Percentiles rank a stretch among this genome's conserved stretches.
These are phyloP conservation scores for Gleditsia sinensis DNA, from an alignment of 306 rosid genomes.

Conservation along the genomic window DNA sequence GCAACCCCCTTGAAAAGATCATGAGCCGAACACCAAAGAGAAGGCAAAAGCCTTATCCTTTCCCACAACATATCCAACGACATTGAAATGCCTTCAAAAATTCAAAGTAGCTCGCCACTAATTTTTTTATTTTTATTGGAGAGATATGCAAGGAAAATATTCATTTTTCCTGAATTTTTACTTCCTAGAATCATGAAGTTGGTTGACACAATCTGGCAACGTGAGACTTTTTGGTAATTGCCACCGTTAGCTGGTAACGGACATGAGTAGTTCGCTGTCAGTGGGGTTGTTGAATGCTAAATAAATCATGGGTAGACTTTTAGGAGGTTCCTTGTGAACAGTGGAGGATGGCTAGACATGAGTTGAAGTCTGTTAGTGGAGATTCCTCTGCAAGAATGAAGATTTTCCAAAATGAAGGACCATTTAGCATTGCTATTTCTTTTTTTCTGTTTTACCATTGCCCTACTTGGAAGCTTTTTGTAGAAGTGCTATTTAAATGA, in stretches of 20 bases:
- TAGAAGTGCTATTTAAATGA: neutral
- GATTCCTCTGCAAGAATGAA: neutral
- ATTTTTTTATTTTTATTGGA: neutral
- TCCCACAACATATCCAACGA: too few relatives aligned
- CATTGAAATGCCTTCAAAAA: too few relatives aligned
- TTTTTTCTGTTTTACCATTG: neutral
- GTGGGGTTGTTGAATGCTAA: neutral
- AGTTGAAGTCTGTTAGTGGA: slow-evolving; percentile 4
- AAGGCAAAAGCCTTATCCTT: too few relatives aligned
- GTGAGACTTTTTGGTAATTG: neutral
- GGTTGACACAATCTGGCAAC: neutral
- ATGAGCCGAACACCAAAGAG: too few relatives aligned
- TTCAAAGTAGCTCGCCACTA: neutral
- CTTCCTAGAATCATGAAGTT: slow-evolving; percentile 11
- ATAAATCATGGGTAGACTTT: neutral
- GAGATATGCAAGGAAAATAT: neutral
- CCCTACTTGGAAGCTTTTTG: neutral
- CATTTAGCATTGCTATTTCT: neutral
- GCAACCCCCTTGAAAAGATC: too few relatives aligned
- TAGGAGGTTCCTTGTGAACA: neutral
- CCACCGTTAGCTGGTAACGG: neutral
- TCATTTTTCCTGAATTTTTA: neutral
- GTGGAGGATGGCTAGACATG: neutral
- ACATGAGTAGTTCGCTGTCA: neutral
- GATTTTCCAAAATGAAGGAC: neutral